phyloP scores from a whole-genome alignment of 2,329 filamentous ascomycete genomes.

The Paraconiothyrium sp. region DNA sequence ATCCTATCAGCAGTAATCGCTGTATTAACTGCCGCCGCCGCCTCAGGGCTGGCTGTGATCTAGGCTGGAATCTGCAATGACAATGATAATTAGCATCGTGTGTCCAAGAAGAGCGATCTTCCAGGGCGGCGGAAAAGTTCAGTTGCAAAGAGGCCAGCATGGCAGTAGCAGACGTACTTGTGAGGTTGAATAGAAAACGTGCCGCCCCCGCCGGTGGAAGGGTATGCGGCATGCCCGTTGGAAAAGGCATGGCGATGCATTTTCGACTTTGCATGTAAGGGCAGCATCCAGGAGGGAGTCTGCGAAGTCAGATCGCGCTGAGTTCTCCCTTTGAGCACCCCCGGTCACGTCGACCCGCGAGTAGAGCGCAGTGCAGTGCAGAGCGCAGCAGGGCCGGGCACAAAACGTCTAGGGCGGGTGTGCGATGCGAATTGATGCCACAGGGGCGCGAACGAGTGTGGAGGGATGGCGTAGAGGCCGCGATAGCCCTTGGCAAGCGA shows the following conservation, averaged over 20 bases:
- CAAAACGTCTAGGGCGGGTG: constrained; percentile 10
- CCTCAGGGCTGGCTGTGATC: constrained; percentile 76
- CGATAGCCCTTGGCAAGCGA: constrained; percentile 22
- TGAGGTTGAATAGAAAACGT: constrained; percentile 90
- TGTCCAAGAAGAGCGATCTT: constrained; percentile 27
- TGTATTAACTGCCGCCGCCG: constrained; percentile 77
- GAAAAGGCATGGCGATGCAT: constrained; percentile 90
- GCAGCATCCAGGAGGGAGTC: constrained; percentile 63
- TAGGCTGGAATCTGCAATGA: constrained; percentile 79
- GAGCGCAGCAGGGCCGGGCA: constrained; percentile 25
- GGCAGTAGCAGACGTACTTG: constrained; percentile 67
- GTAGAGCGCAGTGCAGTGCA: constrained; percentile 29
- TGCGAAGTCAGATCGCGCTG: constrained; percentile 36
- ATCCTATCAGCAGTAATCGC: constrained; percentile 68
- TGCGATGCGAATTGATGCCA: constrained; percentile 28
- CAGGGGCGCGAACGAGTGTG: constrained; percentile 18
- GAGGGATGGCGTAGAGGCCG: constrained; percentile 20
- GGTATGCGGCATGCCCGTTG: constrained; percentile 78
- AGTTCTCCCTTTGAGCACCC: constrained; percentile 48
- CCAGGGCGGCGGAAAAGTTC: constrained; percentile 30
- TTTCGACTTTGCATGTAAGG: constrained; percentile 70
- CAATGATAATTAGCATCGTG: constrained; percentile 45
- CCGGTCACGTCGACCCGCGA: constrained; percentile 47
- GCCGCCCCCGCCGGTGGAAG: constrained; percentile 68
- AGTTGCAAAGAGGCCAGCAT: constrained; percentile 33